Evolutionary conservation across 177 flowering plant genomes (phyloP).

Genomic region (Vitis hybrid): DNA sequence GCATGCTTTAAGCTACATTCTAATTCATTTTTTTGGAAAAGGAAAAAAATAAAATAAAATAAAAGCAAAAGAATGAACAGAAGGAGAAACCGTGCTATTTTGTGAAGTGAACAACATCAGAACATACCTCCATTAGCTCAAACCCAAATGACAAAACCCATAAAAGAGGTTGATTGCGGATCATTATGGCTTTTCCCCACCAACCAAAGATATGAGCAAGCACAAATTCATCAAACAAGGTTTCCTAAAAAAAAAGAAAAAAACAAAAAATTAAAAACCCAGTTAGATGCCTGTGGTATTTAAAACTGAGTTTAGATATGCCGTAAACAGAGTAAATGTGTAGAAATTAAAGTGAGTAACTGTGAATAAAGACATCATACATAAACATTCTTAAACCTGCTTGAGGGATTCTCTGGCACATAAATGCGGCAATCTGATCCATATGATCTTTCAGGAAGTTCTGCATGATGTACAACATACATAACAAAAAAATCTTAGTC

Average conservation of each 20-base stretch:
- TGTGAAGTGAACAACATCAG: neutral
- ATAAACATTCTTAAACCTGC: constrained; percentile 99
- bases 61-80: no score
- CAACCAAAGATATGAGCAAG: constrained; percentile 96
- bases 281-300: neutral
- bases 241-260: constrained; percentile 56
- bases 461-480: constrained; percentile 32
- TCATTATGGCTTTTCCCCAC: constrained; percentile 99
- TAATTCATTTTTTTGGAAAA: no score
- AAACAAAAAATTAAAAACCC: constrained; percentile 13
- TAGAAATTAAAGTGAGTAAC: constrained; percentile 15
- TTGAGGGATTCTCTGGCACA: constrained; percentile 80
- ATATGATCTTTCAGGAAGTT: constrained; percentile 98
- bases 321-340: neutral
- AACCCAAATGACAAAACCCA: constrained; percentile 97
- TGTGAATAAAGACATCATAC: constrained; percentile 61
- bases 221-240: constrained; percentile 97
- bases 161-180: constrained; percentile 95
- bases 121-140: constrained; percentile 92
- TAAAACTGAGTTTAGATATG: neutral
- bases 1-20: no score
- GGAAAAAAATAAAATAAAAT: no score
- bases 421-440: constrained; percentile 95
- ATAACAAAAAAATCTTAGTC: neutral
- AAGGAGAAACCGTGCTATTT: neutral